Evolutionary conservation across 75 land plant genomes (phyloP).

Genomic region (Cunninghamia lanceolata): DNA sequence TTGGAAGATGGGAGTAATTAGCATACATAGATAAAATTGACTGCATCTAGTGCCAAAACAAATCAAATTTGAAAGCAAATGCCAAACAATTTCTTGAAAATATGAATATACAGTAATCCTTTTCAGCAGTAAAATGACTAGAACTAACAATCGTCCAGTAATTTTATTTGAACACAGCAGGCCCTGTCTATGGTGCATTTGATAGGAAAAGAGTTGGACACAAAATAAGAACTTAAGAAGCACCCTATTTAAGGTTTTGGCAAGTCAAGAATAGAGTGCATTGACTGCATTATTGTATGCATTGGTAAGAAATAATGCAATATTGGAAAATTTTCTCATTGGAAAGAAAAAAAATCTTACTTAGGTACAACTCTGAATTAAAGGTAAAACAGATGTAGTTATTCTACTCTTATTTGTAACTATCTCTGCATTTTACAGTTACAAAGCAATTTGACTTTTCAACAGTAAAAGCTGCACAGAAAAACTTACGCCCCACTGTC

Average conservation of each 20-base stretch:
- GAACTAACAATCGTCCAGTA: background rate
- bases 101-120: background rate
- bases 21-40: no score
- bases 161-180: background rate
- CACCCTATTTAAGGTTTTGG: background rate
- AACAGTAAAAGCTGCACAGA: background rate
- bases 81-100: background rate
- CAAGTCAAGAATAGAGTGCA: background rate
- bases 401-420: background rate
- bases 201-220: background rate
- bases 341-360: background rate
- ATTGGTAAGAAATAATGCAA: background rate
- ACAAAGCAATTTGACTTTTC: background rate
- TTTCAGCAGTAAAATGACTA: background rate
- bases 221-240: background rate
- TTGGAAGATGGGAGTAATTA: no score
- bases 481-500: slow-evolving; percentile 67
- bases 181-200: background rate
- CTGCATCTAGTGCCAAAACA: background rate
- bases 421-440: background rate
- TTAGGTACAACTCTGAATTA: background rate
- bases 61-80: background rate
- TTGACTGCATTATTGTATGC: background rate
- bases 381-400: background rate
- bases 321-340: background rate